Conservation (phyloP, 306 rosid species). For the Rosa rugosa region DNA sequence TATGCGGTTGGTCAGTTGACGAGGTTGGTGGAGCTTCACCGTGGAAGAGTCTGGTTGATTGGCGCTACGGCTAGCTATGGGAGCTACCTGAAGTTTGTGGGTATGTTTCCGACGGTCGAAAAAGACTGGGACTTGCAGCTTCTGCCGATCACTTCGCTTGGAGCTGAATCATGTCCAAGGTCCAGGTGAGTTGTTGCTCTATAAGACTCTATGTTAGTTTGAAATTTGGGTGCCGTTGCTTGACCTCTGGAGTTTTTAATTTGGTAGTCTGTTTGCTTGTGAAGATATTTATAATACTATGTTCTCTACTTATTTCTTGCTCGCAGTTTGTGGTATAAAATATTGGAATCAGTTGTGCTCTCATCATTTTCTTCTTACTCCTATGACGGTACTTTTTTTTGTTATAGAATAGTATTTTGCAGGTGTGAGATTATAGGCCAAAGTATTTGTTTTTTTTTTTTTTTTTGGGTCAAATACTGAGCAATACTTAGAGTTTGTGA, state of each 20-base stretch:
- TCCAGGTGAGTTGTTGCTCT: conserved; percentile 50
- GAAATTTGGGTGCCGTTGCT: background rate
- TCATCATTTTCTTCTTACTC: background rate
- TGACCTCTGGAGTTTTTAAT: background rate
- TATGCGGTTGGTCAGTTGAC: conserved; percentile 50
- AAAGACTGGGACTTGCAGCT: conserved; percentile 90
- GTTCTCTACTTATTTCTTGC: background rate
- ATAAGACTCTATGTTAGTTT: background rate
- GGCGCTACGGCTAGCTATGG: conserved; percentile 76
- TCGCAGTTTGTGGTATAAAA: background rate
- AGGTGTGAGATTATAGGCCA: background rate
- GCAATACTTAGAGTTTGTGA: background rate
- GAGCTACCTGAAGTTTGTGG: conserved; percentile 68
- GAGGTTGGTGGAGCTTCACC: conserved; percentile 42
- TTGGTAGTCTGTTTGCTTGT: conserved; percentile 16
- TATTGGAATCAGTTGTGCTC: background rate
- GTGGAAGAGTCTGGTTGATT: conserved; percentile 67
- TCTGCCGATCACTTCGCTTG: conserved; percentile 80
- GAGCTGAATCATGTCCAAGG: conserved; percentile 58
- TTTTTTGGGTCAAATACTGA: background rate
- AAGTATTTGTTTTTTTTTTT: background rate
- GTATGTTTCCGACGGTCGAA: conserved; percentile 64
- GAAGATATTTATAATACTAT: background rate
- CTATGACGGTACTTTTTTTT: background rate
- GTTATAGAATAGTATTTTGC: background rate